Base-by-base conservation (phyloP, 768 basidiomycete genomes). In the Mycena filopes region DNA sequence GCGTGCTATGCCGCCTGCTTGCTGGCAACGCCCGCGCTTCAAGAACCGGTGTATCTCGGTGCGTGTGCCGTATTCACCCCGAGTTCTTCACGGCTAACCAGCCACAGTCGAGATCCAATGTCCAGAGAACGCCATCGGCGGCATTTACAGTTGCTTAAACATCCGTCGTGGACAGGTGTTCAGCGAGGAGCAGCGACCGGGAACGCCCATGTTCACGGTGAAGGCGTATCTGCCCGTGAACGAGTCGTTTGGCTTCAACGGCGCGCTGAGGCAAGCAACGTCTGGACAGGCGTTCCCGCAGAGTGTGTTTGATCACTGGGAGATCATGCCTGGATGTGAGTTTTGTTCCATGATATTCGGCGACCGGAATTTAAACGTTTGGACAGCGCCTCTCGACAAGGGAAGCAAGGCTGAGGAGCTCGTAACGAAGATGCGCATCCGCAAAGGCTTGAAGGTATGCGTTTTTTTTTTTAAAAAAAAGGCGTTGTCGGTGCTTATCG, bases 151-250 rank as follows among this genome's bases (percentile, higher is more conserved):
- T 58, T 87, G 87, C 68, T 80, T 95, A 82, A 99, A 98, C 89
- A 95, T 92, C 83, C 93, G 96, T 76, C 94, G 96, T 88, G 97
- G 97, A 69, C 96, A 98, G 78, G 97, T 99, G 67, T 97, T 96
- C 88, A 93, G 92, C 71, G 94, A 98, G 81, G 97, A 98, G 81
- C 98, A 99, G 82, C 85, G 96, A 74, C 84, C 89, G 4, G 97
- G 98, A 83, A 99, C 98, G 20, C 98, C 98, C 68, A 98, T 98
- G 95, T 97, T 97, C 90, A 99, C 92, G 49, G 92, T 99, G 81
- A 99, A 98, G 88, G 96, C 96, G 26, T 95, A 95, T 85, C 85
- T 96, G 42, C 95, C 95, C 72, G 94, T 95, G 77, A 83, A 84
- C 77, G 94, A 95, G 81, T 95, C 93, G 18, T 97, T 98, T 83